Evolutionary conservation across 768 basidiomycete species (phyloP).

Genomic region (Mrakia hoshinonis): DNA sequence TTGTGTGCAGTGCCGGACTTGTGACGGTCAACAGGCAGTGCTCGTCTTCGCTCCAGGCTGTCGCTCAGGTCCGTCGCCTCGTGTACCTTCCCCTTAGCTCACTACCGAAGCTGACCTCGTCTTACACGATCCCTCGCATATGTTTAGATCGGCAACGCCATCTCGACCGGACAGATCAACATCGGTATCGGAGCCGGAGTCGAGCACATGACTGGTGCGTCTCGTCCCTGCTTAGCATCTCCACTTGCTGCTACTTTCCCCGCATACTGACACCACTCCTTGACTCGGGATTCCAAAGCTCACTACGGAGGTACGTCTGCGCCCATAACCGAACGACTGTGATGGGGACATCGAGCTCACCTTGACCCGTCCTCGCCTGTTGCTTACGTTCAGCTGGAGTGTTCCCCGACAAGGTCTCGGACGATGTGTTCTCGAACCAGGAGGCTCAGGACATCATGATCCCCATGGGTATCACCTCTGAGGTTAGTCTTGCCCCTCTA

Average conservation of each 20-base stretch:
- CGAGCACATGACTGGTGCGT: constrained; percentile 58
- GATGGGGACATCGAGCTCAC: not conserved
- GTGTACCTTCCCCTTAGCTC: not conserved
- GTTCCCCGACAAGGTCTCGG: constrained; percentile 43
- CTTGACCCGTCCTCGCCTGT: not conserved
- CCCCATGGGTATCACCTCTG: constrained; percentile 91
- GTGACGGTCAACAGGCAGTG: constrained; percentile 87
- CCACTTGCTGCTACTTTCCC: not conserved
- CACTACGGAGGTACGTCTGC: constrained; percentile 37
- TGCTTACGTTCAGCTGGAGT: constrained; percentile 35
- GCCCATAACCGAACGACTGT: no score
- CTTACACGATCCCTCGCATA: no score
- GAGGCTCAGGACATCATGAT: constrained; percentile 50
- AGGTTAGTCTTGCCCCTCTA: constrained; percentile 52
- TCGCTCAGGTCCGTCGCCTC: constrained; percentile 47
- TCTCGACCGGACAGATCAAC: constrained; percentile 69
- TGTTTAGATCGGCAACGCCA: constrained; percentile 62
- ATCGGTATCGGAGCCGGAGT: constrained; percentile 61
- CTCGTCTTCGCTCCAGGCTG: constrained; percentile 72
- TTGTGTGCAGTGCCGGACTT: constrained; percentile 49
- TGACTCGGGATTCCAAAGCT: not conserved
- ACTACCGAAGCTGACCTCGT: not conserved
- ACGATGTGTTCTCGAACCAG: constrained; percentile 54
- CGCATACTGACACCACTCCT: not conserved
- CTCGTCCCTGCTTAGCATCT: not conserved